Percentiles rank a stretch among this genome's conserved stretches.
Conservation (phyloP, 768 basidiomycete species). For the Amanita pallidorosea region DNA sequence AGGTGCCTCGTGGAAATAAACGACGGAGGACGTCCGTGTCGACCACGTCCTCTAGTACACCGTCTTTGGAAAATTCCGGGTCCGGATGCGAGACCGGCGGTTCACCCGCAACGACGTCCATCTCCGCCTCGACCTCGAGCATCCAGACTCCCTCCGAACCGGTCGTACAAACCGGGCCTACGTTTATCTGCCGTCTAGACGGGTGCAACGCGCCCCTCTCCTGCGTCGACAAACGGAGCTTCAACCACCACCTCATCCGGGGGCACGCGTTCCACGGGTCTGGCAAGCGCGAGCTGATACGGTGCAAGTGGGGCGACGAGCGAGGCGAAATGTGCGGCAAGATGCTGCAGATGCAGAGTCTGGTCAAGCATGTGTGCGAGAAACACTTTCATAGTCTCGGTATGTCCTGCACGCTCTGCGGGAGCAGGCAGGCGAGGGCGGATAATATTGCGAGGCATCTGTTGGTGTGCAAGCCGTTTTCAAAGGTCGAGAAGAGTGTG, state of each 20-base stretch:
- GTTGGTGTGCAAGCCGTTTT: background rate
- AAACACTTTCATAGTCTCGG: conserved; percentile 1
- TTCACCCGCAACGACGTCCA: background rate
- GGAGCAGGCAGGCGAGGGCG: background rate
- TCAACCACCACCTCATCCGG: background rate
- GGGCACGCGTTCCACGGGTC: background rate
- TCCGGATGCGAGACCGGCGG: background rate
- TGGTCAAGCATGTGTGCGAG: conserved; percentile 5
- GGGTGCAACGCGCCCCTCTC: background rate
- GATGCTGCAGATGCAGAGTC: background rate
- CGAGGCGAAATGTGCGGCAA: background rate
- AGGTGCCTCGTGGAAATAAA: background rate
- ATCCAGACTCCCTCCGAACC: background rate
- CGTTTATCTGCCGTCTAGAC: background rate
- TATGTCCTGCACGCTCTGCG: background rate
- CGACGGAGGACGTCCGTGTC: background rate
- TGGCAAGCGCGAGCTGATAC: background rate
- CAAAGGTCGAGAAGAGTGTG: background rate
- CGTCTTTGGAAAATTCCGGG: background rate
- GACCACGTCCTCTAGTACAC: background rate
- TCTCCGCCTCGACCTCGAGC: no score
- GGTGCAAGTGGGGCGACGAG: background rate
- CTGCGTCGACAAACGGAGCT: background rate
- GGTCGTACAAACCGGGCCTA: background rate
- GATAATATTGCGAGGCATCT: conserved; percentile 4